Evolutionary conservation across 495 filamentous ascomycete genomes (phyloP), one percentile per base, ranked within the genome.

Genomic region (Tuber aestivum): DNA sequence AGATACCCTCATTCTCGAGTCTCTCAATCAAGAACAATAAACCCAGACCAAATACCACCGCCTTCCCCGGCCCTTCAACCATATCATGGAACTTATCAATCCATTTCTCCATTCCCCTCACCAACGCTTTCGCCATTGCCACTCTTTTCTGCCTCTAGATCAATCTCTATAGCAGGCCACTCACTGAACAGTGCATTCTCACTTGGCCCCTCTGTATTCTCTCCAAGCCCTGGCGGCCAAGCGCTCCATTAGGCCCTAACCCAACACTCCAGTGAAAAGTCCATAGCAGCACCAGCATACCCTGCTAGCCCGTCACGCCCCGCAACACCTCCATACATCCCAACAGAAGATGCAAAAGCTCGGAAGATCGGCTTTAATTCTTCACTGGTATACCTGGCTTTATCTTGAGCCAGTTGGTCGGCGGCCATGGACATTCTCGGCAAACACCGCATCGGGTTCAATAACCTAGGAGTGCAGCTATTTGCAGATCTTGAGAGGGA

Each of bases 51-150:
- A 38, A 37, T 76, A 76, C 85, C 68, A 82, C 86, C 61, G 88
- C 92, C 90, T 14, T 95, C 92, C 75, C 95, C 95, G 0, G 86
- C 97, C 27, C 88, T 97, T 20, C 95, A 97, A 84, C 91, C 95
- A 2, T 99, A 99, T 84, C 91, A 90, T 75, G 95, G 95, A 10
- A 97, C 94, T 1, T 99, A 96, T 82, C 95, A 99, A 84, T 92
- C 92, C 72, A 93, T 97, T 79, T 97, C 94, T 2, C 95, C 95
- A 3, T 83, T 86, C 74, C 83, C 83, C 14, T 79, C 82, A 10
- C 76, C 74, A 14, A 61, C 77, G 14, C 75, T 79, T 50, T 76
- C 79, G 6, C 79, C 78, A 27, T 79, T 76, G 18, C 75, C 81
- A 7, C 82, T 78, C 41, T 81, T 81, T 41, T 76, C 78, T 41